Evolutionary conservation across 495 filamentous ascomycete genomes (phyloP), one percentile per base, ranked within the genome.

Genomic region (Aspergillus bertholletiae): DNA sequence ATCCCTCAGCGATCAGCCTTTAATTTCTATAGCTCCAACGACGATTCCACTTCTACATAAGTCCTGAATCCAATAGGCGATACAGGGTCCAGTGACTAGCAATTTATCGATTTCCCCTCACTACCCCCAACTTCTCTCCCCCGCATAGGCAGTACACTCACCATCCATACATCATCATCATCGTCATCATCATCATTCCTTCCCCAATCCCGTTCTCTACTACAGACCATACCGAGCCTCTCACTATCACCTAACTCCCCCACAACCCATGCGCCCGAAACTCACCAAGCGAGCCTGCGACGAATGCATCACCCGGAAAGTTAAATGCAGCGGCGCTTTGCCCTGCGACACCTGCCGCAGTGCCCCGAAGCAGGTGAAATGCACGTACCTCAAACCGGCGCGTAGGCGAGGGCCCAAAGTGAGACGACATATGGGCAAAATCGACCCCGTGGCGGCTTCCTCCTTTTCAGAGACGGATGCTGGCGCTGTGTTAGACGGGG

Each of bases 271-370:
- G 66, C 51, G 60, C 44, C 58, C 54, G 7, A 35, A 22, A 27
- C 44, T 56, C 45, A 59, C 54, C 15, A 72, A 70, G 61, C 53
- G 66, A 54, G 69, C 66, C 32, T 70, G 69, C 34, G 64, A 72
- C 55, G 49, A 46, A 23, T 71, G 66, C 32, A 71, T 69, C 35
- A 54, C 59, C 27, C 60, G 68, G 32, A 71, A 71, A 51, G 59
- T 71, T 13, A 69, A 66, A 41, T 71, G 68, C 54, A 66, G 54
- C 43, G 68, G 66, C 23, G 50, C 62, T 8, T 69, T 58, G 62
- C 66, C 66, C 22, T 71, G 68, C 52, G 49, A 61, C 39, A 64
- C 64, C 15, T 71, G 68, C 32, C 54, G 57, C 12, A 30, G 56
- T 43, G 57, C 60, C 15, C 23, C 49, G 13, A 67, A 56, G 18